These are phyloP conservation scores for Cylindrotheca fusiformis DNA, from an alignment of 108 stramenopile genomes.

Conservation along the genomic window DNA sequence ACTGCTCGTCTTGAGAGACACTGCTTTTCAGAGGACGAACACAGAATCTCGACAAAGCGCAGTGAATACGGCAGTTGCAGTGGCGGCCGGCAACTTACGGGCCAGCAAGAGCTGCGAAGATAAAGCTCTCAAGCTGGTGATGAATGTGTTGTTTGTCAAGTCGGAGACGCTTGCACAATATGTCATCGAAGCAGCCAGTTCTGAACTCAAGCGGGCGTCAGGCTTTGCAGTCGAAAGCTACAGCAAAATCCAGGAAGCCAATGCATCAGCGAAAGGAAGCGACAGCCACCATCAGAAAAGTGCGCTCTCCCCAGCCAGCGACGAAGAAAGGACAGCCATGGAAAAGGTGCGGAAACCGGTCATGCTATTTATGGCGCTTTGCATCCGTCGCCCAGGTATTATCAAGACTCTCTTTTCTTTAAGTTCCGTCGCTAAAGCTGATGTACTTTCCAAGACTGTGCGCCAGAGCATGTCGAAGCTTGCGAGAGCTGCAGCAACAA, in stretches of 20 bases:
- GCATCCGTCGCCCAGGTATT: constrained; percentile 71
- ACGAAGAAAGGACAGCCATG: constrained; percentile 69
- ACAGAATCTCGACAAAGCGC: constrained; percentile 44
- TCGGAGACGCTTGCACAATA: constrained; percentile 49
- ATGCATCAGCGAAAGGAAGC: constrained; percentile 39
- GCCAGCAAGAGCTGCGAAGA: constrained; percentile 70
- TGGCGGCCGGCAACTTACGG: constrained; percentile 74
- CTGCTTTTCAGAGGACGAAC: constrained; percentile 62
- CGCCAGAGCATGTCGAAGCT: constrained; percentile 79
- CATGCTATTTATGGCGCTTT: constrained; percentile 81
- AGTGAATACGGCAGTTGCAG: constrained; percentile 63
- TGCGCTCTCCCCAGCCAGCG: constrained; percentile 49
- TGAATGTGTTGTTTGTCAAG: constrained; percentile 80
- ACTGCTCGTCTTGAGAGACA: constrained; percentile 73
- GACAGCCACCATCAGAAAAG: constrained; percentile 27
- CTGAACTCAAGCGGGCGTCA: constrained; percentile 56
- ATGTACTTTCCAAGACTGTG: constrained; percentile 73
- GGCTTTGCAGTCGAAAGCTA: constrained; percentile 55
- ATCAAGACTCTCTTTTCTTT: constrained; percentile 69
- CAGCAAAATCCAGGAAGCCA: constrained; percentile 47
- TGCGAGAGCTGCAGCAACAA: constrained; percentile 67
- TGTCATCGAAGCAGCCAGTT: constrained; percentile 65
- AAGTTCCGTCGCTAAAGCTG: constrained; percentile 62
- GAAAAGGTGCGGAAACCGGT: constrained; percentile 67
- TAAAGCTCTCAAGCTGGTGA: constrained; percentile 81